phyloP scores from a whole-genome alignment of 2,329 filamentous ascomycete species.

The Ceratocystis diversiconidia region DNA sequence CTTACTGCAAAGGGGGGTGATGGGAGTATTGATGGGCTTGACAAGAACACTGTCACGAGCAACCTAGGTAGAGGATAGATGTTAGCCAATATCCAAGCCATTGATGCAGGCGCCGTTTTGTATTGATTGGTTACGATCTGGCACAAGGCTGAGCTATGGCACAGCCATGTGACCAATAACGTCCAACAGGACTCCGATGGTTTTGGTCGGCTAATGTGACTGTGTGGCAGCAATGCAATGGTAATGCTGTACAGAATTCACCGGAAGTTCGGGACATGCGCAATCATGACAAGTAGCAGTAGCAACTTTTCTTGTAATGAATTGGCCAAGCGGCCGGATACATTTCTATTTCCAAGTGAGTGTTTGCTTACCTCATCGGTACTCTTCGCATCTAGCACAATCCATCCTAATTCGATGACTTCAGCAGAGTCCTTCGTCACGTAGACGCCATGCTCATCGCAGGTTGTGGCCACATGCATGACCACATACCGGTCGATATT shows the following conservation, averaged over 20 bases:
- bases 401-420: constrained; percentile 98
- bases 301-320: not conserved
- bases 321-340: not conserved
- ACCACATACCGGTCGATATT: constrained; percentile 93
- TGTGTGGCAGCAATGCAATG: not conserved
- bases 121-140: not conserved
- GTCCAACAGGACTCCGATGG: not conserved
- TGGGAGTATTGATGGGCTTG: constrained; percentile 96
- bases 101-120: not conserved
- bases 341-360: not conserved
- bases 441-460: constrained; percentile 97
- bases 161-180: not conserved
- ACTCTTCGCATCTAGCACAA: constrained; percentile 78
- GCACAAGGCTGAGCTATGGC: not conserved
- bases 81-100: not conserved
- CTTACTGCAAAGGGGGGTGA: constrained; percentile 95
- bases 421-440: constrained; percentile 98
- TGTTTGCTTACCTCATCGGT: constrained; percentile 67
- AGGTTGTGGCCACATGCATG: constrained; percentile 96
- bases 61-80: constrained; percentile 41
- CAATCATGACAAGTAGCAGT: not conserved
- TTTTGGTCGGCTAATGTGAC: not conserved
- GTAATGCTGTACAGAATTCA: not conserved
- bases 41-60: constrained; percentile 92
- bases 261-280: not conserved